These are phyloP conservation scores for Cytauxzoon felis DNA, from an alignment of 169 alveolate species.

Conservation along the genomic window DNA sequence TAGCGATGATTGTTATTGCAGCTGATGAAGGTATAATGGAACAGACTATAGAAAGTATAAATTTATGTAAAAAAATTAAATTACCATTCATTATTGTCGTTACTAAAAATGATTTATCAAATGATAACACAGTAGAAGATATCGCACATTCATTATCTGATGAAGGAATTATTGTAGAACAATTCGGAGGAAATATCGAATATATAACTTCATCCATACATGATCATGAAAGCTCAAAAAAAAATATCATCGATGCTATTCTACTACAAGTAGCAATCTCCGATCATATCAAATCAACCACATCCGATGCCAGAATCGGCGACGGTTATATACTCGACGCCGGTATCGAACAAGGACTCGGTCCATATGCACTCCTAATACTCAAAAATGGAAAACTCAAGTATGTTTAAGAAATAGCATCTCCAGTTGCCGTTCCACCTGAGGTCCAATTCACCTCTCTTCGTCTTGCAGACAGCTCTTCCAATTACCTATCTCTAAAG, in stretches of 20 bases:
- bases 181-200: conserved; percentile 49
- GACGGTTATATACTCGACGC: conserved; percentile 48
- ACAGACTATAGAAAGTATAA: conserved; percentile 27
- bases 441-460: too few relatives aligned
- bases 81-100: conserved; percentile 48
- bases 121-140: conserved; percentile 21
- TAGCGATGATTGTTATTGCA: conserved; percentile 39
- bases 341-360: conserved; percentile 21
- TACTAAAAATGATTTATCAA: conserved; percentile 41
- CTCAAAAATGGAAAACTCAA: conserved; percentile 35
- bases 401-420: too few relatives aligned
- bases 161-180: conserved; percentile 32
- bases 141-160: conserved; percentile 26
- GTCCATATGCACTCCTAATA: conserved; percentile 34
- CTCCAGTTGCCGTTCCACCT: too few relatives aligned
- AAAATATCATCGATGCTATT: conserved; percentile 30
- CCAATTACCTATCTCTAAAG: too few relatives aligned
- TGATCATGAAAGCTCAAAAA: conserved; percentile 11
- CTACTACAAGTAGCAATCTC: conserved; percentile 31
- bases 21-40: conserved; percentile 43
- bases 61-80: conserved; percentile 11
- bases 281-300: conserved; percentile 8
- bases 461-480: too few relatives aligned
- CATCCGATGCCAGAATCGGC: conserved; percentile 22
- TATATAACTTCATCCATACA: conserved; percentile 29